Evolutionary conservation across 2,329 filamentous ascomycete genomes (phyloP).

Genomic region (Curvularia verruculosa): DNA sequence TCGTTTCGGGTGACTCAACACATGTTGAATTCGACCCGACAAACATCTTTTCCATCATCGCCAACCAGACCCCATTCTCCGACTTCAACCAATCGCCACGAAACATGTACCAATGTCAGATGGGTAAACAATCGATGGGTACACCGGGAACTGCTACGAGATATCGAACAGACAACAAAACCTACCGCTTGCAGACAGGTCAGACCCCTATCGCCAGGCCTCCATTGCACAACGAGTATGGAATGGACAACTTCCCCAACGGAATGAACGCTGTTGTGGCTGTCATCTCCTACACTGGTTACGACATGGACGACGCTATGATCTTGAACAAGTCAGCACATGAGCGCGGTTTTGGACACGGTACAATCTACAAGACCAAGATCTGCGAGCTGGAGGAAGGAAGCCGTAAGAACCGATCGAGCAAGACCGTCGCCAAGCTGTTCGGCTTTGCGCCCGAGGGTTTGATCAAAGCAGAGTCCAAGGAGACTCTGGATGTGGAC

Average conservation of each 20-base stretch:
- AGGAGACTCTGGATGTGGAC: constrained; percentile 80
- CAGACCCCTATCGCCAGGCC: constrained; percentile 93
- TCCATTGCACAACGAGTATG: constrained; percentile 93
- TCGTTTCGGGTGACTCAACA: constrained; percentile 85
- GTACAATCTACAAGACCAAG: constrained; percentile 98
- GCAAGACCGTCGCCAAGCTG: constrained; percentile 75
- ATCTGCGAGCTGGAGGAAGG: constrained; percentile 86
- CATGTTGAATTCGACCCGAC: constrained; percentile 95
- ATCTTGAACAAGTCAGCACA: constrained; percentile 97
- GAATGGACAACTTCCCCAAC: constrained; percentile 97
- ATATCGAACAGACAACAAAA: constrained; percentile 95
- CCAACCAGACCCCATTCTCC: constrained; percentile 98
- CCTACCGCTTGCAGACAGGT: constrained; percentile 91
- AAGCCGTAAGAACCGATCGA: constrained; percentile 66
- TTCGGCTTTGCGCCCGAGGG: constrained; percentile 89
- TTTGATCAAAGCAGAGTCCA: constrained; percentile 71
- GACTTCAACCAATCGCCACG: constrained; percentile 98
- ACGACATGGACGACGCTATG: constrained; percentile 99
- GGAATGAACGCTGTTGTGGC: constrained; percentile 94
- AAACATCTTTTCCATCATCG: constrained; percentile 95
- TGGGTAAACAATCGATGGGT: constrained; percentile 98
- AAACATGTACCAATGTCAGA: constrained; percentile 90
- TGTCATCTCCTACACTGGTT: constrained; percentile 97
- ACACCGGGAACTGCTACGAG: constrained; percentile 84
- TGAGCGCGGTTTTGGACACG: constrained; percentile 93